phyloP scores from a whole-genome alignment of 208 protist species.

The Trypanosoma theileri region DNA sequence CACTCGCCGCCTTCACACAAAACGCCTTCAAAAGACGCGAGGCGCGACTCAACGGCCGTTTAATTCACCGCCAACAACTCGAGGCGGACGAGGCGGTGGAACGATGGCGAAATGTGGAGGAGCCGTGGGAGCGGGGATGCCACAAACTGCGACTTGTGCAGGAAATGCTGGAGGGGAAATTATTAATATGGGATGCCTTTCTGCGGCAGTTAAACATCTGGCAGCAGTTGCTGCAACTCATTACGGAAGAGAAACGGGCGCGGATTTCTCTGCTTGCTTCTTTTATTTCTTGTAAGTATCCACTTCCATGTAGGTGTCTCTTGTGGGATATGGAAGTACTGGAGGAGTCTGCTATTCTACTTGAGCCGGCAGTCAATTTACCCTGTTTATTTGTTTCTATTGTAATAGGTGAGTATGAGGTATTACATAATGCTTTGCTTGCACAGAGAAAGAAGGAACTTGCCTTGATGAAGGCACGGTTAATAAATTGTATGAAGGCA shows the following conservation, averaged over 20 bases:
- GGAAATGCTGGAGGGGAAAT: conserved; percentile 34
- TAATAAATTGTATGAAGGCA: conserved; percentile 29
- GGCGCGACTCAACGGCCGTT: too few species aligned
- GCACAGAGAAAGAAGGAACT: conserved; percentile 26
- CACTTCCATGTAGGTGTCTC: conserved; percentile 43
- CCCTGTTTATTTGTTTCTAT: conserved; percentile 48
- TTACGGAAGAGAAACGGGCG: conserved; percentile 40
- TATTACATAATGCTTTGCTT: conserved; percentile 38
- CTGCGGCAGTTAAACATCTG: conserved; percentile 25
- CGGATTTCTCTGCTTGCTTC: conserved; percentile 37
- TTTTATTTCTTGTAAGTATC: conserved; percentile 55
- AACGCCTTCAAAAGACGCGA: too few species aligned
- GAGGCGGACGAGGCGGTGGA: conserved; percentile 12
- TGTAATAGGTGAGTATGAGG: conserved; percentile 34
- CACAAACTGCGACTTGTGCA: conserved; percentile 6
- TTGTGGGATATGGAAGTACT: conserved; percentile 52
- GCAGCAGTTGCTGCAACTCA: conserved; percentile 18
- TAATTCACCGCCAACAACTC: not conserved
- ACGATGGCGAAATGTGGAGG: not conserved
- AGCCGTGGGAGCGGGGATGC: not conserved
- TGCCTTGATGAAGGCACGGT: conserved; percentile 16
- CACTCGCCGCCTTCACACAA: too few species aligned
- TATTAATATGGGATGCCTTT: conserved; percentile 30
- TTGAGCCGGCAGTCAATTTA: conserved; percentile 37
- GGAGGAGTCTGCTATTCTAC: conserved; percentile 42